Evolutionary conservation across 2,329 filamentous ascomycete species (phyloP), one percentile per base, ranked within the genome.

Genomic region (Dactylella cylindrospora): DNA sequence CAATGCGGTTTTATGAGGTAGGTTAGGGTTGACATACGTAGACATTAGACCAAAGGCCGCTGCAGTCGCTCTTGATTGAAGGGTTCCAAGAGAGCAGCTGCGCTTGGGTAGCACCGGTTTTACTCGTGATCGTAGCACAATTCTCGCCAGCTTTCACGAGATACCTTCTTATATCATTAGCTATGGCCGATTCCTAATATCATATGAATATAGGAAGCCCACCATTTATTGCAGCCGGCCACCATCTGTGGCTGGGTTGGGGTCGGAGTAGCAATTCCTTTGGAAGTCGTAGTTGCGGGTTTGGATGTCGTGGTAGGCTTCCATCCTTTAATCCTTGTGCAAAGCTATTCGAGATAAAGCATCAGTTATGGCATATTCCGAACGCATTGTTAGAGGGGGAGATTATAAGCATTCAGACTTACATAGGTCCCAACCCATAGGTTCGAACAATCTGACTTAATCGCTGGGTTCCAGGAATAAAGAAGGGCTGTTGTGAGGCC

Each of bases 141-240:
- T 20, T 40, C 3, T 40, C 36, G 10, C 36, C 36, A 8, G 9
- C 7, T 13, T 40, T 40, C 20, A 40, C 36, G 17, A 40, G 26
- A 23, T 40, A 25, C 36, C 36, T 40, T 3, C 1, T 20, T 10
- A n/a, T 2, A 8, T 12, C 15, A 39, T 19, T 39, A 9, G 26
- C 12, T 23, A 22, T 3, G 7, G 10, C 6, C 7, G 17, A 36
- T 36, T 17, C 17, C n/a, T 19, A 5, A 3, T 10, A 36, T 3
- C 8, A 36, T 8, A 19, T n/a, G n/a, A n/a, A 5, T 9, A 19
- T 38, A 12, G 19, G 17, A 19, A 20, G 8, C 36, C 3, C 10
- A 40, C 36, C 36, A 40, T 25, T 40, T 40, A 23, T 40, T 40
- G 12, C 36, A 40, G 6, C 26, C 17, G 10, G 36, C 13, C 12